phyloP scores from a whole-genome alignment of 768 basidiomycete species.

The Suillus sp. region DNA sequence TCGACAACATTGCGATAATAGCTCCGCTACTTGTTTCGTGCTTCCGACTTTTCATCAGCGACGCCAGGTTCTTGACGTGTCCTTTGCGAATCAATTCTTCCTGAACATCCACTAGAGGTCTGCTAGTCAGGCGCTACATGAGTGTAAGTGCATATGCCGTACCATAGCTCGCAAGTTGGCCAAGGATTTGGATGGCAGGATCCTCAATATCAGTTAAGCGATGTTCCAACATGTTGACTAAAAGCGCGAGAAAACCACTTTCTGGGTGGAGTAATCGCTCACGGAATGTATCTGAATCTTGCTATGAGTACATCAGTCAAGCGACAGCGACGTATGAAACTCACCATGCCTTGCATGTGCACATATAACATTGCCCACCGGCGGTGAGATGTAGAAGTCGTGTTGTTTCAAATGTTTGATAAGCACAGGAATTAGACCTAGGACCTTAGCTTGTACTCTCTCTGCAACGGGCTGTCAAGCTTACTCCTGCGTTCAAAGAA shows the following conservation, averaged over 20 bases:
- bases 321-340: too few relatives aligned
- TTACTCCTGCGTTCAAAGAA: neutral
- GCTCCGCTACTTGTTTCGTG: constrained; percentile 4
- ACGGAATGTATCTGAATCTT: neutral
- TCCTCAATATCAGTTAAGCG: constrained; percentile 13
- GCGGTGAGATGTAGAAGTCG: constrained; percentile 12
- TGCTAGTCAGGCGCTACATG: neutral
- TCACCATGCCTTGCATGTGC: constrained; percentile 4
- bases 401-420: constrained; percentile 6
- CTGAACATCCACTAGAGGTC: constrained; percentile 4
- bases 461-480: neutral
- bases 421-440: constrained; percentile 1
- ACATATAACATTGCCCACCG: constrained; percentile 11
- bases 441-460: neutral
- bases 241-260: neutral
- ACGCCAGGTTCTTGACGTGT: neutral
- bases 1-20: constrained; percentile 1
- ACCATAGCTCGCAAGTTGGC: constrained; percentile 5
- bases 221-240: constrained; percentile 13
- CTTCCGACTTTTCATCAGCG: constrained; percentile 6
- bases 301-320: neutral
- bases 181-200: constrained; percentile 11
- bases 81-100: constrained; percentile 4
- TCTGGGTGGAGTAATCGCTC: neutral
- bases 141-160: neutral